Base-by-base conservation (phyloP, 129 eudicot species). In the Erigeron canadensis region DNA sequence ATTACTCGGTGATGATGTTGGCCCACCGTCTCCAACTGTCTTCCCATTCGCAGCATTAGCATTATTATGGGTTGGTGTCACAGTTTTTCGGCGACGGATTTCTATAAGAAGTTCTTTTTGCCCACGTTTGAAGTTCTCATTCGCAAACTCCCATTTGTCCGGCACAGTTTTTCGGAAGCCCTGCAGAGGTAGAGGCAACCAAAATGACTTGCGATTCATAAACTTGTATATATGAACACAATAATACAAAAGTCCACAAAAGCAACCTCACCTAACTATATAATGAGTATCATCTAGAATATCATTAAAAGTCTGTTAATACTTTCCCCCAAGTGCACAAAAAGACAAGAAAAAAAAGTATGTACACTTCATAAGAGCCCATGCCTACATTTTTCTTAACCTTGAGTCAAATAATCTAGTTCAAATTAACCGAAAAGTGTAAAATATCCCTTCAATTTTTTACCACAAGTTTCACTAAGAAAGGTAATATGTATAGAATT, bases 101-200 rank as follows among this genome's bases (percentile, higher is more conserved):
- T 60, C 59, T 1, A 76, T 72, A 42, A 91, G 84, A 53, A 91
- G 90, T 12, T 84, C 96, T 42, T 70, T 81, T 8, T 84, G 81
- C 17, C 96, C 96, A 22, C 84, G 80, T 76, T 71, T 91, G 69
- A 91, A 91, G 71, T 88, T 86, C 9, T 88, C 96, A 28, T 91
- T 91, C 22, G 88, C 88, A 65, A 91, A 91, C 78, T 91, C 96
- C 97, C 97, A 91, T 73, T 91, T 91, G 72, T 91, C 97, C 1
- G 96, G 96, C 8, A 86, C 97, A 1, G 75, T 86, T 71, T 91
- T 91, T 0, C 97, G 86, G 22, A 91, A 91, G 1, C 97, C 97
- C 97, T 91, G 80, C 1, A 17, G 6, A 0, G 17, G 40, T 6
- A 22, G 0, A 22, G 67, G 55, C 1, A 15, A n/a, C n/a, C 46